Evolutionary conservation across 805 yeast genomes (phyloP), one percentile per base, ranked within the genome.

Genomic region (Lachancea sp.): DNA sequence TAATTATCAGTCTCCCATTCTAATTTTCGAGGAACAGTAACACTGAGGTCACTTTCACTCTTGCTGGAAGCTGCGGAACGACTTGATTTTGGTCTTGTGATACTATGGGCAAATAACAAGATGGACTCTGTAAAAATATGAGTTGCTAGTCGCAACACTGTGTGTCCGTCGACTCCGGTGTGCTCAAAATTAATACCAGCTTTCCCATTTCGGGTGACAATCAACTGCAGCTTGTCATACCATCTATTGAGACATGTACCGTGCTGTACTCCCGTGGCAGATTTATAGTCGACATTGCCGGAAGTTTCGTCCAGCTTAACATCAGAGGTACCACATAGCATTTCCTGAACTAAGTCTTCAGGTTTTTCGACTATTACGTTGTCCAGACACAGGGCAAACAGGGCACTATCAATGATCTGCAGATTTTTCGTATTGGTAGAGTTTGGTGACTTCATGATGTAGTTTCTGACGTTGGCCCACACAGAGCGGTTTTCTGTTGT

Each of bases 121-220:
- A 89, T 87, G 1, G 95, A 83, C 62, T 89, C 97, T 0, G 96
- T 89, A 62, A 89, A 89, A 45, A 89, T 85, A 63, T 89, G 96
- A 33, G 88, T 79, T 12, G 88, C 95, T 69, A 85, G 83, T 51
- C 96, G 69, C 53, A 89, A 69, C 3, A 89, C 95, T 0, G 97
- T 89, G 63, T 89, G 96, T 46, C 97, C 97, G 66, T 89, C 97
- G 22, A 89, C 95, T 54, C 96, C 96, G 0, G 97, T 85, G 59
- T 89, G 93, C 59, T 89, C 97, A 60, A 89, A 89, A 63, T 90
- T 89, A 53, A 89, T 81, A 25, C 97, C 97, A 2, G 93, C 96
- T 64, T 85, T 85, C 19, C 95, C 95, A 63, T 89, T 87, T 61
- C 81, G 79, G 3, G 96, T 87, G 45, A 89, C 78, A 44, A 89